Conservation (phyloP, 1,139 yeast genomes). For the Pneumocystis sp. region DNA sequence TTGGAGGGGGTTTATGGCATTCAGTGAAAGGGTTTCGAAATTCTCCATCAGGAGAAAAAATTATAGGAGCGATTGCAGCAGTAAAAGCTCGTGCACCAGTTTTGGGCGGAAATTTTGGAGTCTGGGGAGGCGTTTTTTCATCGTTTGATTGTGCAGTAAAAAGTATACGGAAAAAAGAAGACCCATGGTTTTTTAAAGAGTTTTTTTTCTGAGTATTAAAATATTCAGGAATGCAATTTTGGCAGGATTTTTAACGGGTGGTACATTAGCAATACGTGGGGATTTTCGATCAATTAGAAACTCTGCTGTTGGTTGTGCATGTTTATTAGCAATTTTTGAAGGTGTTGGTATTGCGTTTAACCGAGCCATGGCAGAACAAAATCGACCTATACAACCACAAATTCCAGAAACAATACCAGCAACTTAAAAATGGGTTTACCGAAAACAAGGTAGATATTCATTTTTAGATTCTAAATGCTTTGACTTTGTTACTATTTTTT, state of each 20-base stretch:
- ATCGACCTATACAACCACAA: constrained; percentile 43
- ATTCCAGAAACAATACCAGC: constrained; percentile 7
- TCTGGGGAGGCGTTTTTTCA: constrained; percentile 97
- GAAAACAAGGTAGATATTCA: not conserved
- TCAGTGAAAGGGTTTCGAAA: constrained; percentile 97
- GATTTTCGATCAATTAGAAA: constrained; percentile 96
- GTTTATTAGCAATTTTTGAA: constrained; percentile 89
- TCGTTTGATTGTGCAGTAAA: constrained; percentile 92
- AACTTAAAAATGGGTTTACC: not conserved
- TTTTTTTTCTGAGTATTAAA: not conserved
- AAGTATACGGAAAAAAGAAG: constrained; percentile 92
- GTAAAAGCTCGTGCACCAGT: constrained; percentile 95
- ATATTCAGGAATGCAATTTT: constrained; percentile 67
- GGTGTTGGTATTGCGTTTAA: constrained; percentile 97
- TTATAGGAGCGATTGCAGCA: constrained; percentile 77
- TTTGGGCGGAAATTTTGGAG: constrained; percentile 97
- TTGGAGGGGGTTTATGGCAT: constrained; percentile 95
- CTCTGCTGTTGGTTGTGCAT: constrained; percentile 94
- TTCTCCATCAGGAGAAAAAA: constrained; percentile 88
- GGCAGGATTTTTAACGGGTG: constrained; percentile 98
- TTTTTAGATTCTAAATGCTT: not conserved
- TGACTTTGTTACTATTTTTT: not conserved
- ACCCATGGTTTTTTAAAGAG: constrained; percentile 36
- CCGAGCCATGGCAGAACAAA: constrained; percentile 71
- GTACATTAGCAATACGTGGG: constrained; percentile 93